Evolutionary conservation across 2,329 filamentous ascomycete species (phyloP).

Genomic region (Furcasterigmium sp.): DNA sequence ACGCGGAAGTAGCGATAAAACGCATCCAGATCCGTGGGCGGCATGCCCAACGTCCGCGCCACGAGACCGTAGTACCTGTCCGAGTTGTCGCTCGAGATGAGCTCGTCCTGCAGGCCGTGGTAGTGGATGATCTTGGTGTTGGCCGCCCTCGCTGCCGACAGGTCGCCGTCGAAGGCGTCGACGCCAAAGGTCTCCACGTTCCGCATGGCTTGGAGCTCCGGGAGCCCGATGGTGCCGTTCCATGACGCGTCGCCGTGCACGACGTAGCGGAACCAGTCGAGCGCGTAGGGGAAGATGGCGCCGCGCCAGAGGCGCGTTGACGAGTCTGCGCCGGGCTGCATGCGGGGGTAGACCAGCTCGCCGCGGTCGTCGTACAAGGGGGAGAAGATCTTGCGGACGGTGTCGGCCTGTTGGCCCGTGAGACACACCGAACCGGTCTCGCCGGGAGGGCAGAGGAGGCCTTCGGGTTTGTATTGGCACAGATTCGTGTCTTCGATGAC

Average conservation of each 20-base stretch:
- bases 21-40: conserved; percentile 26
- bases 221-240: conserved; percentile 19
- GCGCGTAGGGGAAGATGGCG: conserved; percentile 14
- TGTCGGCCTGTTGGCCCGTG: conserved; percentile 32
- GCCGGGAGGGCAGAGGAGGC: conserved; percentile 31
- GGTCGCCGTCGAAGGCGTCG: conserved; percentile 30
- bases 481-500: conserved; percentile 39
- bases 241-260: conserved; percentile 31
- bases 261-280: conserved; percentile 30
- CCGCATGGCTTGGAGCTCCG: conserved; percentile 31
- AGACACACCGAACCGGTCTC: conserved; percentile 26
- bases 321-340: conserved; percentile 42
- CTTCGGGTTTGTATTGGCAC: conserved; percentile 36
- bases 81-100: conserved; percentile 25
- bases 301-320: conserved; percentile 37
- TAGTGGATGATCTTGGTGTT: conserved; percentile 41
- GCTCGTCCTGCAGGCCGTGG: conserved; percentile 36
- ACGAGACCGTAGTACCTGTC: conserved; percentile 2
- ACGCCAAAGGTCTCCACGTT: conserved; percentile 26
- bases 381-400: conserved; percentile 22
- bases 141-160: conserved; percentile 28
- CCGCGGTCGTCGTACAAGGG: conserved; percentile 23
- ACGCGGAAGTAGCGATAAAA: conserved; percentile 49
- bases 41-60: background rate
- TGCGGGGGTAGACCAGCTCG: conserved; percentile 31